Evolutionary conservation across 116 monocot species (phyloP), one percentile per base, ranked within the genome.

Genomic region (Phalaenopsis hybrid): DNA sequence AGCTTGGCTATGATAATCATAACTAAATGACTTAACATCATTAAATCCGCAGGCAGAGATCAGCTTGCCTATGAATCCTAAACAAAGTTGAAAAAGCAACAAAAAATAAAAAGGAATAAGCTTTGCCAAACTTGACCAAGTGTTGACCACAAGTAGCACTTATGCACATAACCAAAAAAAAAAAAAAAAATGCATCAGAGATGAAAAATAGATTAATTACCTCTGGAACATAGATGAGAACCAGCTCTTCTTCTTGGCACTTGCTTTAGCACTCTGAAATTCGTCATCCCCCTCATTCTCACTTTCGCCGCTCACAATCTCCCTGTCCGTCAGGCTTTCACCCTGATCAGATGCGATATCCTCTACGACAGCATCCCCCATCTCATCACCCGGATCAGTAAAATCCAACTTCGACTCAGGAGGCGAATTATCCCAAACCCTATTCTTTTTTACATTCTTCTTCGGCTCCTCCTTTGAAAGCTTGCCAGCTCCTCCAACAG

Each of bases 311-410:
- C 88, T 95, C 78, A 89, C 31, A 70, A 85, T 75, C 68, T 98
- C 93, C 78, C 87, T 93, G 83, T 98, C 98, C 98, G 95, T 98
- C 98, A 95, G 91, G 86, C 98, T 98, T 81, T 95, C 90, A 57
- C 95, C 98, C 79, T 90, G 85, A 78, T 86, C 81, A 44, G 86
- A 90, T n/a, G 76, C 84, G 68, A 87, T 86, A 41, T 86, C 81
- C 50, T 90, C 89, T 41, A 55, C 77, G 48, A 82, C n/a, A 80
- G 63, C 87, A 21, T 92, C 92, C 90, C 95, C 98, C 93, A 87
- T 89, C 86, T 92, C 92, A 86, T 90, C 83, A 20, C 52, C 86
- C 25, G 90, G 90, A 85, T 96, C 91, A 0, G 98, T 92, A 74
- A 92, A 98, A 91, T 98, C 95, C 88, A 98, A 79, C 85, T 81